Percentiles rank a stretch among this genome's conserved stretches.
Evolutionary conservation across 208 protist genomes (phyloP).

Genomic region (Crithidia mellificae): DNA sequence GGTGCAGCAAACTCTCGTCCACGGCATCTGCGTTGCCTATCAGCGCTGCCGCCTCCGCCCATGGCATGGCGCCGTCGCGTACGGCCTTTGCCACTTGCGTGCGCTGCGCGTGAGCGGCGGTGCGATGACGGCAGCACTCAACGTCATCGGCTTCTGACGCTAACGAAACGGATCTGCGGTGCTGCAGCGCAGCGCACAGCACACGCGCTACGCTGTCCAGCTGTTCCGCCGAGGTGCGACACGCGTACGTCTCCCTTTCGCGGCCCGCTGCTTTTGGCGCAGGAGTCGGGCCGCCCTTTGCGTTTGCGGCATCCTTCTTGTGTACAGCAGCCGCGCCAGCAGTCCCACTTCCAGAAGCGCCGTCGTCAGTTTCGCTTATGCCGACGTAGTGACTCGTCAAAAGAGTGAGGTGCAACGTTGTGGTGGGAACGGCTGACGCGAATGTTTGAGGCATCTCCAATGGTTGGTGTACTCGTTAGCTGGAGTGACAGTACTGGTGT

Average conservation of each 20-base stretch:
- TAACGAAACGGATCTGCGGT: neutral
- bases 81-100: slow-evolving; percentile 28
- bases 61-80: slow-evolving; percentile 23
- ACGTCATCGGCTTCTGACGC: neutral
- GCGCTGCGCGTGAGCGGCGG: neutral
- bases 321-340: neutral
- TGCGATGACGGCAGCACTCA: neutral
- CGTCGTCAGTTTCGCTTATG: slow-evolving; percentile 6
- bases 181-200: slow-evolving; percentile 15
- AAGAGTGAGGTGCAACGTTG: slow-evolving; percentile 30
- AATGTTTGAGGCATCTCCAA: neutral
- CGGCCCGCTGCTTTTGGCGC: slow-evolving; percentile 5
- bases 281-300: neutral
- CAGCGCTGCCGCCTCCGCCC: slow-evolving; percentile 6
- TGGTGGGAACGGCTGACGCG: neutral
- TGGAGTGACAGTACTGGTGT: neutral
- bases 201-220: slow-evolving; percentile 32
- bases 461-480: too few relatives aligned
- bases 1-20: neutral
- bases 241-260: slow-evolving; percentile 20
- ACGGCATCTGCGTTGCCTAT: neutral
- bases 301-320: slow-evolving; percentile 9
- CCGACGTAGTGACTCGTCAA: slow-evolving; percentile 26
- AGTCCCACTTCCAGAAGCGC: slow-evolving; percentile 2
- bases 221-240: slow-evolving; percentile 25